phyloP scores from a whole-genome alignment of 306 rosid genomes.

The Pterocarpus santalinus region DNA sequence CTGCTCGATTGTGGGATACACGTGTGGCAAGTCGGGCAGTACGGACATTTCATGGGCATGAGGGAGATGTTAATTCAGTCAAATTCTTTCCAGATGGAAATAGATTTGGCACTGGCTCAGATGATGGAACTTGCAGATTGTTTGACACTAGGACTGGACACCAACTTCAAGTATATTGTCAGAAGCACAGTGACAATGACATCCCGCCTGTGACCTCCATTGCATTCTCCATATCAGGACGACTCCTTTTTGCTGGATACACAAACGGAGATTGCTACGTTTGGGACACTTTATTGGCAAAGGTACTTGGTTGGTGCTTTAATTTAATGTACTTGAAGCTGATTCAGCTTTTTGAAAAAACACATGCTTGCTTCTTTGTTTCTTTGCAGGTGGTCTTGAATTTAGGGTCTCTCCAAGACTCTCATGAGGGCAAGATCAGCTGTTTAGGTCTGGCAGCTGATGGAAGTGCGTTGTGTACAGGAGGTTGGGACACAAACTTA shows the following conservation, averaged over 20 bases:
- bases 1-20: constrained; percentile 94
- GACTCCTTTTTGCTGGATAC: constrained; percentile 93
- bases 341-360: constrained; percentile 1
- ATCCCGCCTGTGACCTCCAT: constrained; percentile 76
- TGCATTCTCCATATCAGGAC: constrained; percentile 92
- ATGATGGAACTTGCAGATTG: constrained; percentile 89
- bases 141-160: constrained; percentile 93
- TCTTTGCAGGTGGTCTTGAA: constrained; percentile 81
- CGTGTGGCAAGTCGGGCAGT: constrained; percentile 97
- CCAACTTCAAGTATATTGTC: constrained; percentile 83
- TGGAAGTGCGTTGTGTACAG: constrained; percentile 99
- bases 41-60: constrained; percentile 84
- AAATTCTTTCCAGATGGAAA: constrained; percentile 94
- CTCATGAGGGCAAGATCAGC: constrained; percentile 79
- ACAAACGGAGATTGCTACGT: constrained; percentile 84
- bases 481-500: constrained; percentile 95
- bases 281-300: constrained; percentile 92
- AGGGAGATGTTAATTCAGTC: constrained; percentile 81
- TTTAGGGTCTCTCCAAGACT: constrained; percentile 90
- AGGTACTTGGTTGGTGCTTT: constrained; percentile 58
- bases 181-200: constrained; percentile 70
- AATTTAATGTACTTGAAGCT: neutral
- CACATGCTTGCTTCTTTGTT: constrained; percentile 17
- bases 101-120: constrained; percentile 94
- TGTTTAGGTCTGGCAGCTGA: constrained; percentile 98